These are phyloP conservation scores for Talaromyces trachyspermus DNA, from an alignment of 495 filamentous ascomycete species.

Conservation along the genomic window DNA sequence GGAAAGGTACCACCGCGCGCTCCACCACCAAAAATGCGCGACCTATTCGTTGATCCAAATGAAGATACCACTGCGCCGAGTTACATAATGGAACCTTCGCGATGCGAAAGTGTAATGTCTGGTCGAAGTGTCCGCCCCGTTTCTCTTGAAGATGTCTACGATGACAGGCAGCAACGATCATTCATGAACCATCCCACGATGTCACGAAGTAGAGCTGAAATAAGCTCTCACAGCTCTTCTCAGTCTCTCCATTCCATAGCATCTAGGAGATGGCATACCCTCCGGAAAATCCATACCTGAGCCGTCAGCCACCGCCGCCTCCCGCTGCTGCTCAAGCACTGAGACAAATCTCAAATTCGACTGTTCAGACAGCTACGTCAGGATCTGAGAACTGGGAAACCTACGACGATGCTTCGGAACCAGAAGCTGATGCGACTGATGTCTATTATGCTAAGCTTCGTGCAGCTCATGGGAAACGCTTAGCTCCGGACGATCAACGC, in stretches of 20 bases:
- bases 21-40: conserved; percentile 86
- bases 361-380: conserved; percentile 54
- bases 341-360: conserved; percentile 67
- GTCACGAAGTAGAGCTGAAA: conserved; percentile 14
- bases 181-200: conserved; percentile 43
- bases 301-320: conserved; percentile 33
- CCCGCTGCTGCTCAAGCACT: conserved; percentile 43
- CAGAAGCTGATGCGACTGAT: conserved; percentile 65
- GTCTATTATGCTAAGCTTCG: conserved; percentile 70
- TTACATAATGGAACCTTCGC: conserved; percentile 52
- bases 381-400: conserved; percentile 96
- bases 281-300: conserved; percentile 34
- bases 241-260: conserved; percentile 31
- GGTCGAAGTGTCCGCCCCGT: conserved; percentile 66
- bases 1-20: conserved; percentile 58
- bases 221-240: conserved; percentile 32
- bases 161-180: conserved; percentile 53
- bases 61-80: conserved; percentile 49
- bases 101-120: conserved; percentile 58
- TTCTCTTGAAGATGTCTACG: conserved; percentile 77
- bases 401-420: conserved; percentile 70
- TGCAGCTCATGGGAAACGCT: conserved; percentile 56
- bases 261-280: conserved; percentile 23
- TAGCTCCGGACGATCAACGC: conserved; percentile 50
- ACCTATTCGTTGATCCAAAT: conserved; percentile 60